Conservation (phyloP, 345 rosid species). For the Eucalyptus regnans region DNA sequence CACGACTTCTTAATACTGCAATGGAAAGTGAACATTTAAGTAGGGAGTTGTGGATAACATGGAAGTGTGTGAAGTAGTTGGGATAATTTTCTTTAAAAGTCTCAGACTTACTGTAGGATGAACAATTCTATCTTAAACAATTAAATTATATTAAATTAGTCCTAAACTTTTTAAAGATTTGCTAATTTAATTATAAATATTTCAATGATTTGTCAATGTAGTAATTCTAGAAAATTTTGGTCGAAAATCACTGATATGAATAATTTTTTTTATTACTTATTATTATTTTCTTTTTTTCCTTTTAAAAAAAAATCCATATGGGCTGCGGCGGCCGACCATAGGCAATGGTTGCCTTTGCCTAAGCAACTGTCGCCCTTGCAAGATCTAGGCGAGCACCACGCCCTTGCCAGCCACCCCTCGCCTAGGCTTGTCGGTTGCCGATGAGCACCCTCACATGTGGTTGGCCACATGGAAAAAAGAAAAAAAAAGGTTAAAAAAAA, state of each 20-base stretch:
- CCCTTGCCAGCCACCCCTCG: neutral
- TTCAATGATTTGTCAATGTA: rapidly evolving
- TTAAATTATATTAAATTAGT: too few species aligned
- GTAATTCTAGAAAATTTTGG: too few species aligned
- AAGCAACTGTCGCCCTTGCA: neutral
- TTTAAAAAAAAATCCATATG: too few species aligned
- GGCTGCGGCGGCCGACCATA: rapidly evolving
- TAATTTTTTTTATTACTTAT: too few species aligned
- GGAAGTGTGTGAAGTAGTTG: neutral
- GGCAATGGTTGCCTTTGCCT: too few species aligned
- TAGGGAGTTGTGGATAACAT: neutral
- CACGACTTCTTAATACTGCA: neutral
- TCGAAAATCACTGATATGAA: rapidly evolving
- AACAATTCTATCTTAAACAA: too few species aligned
- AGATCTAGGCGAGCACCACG: neutral
- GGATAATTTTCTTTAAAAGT: neutral
- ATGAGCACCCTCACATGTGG: neutral
- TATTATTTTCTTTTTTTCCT: rapidly evolving
- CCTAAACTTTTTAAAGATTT: too few species aligned
- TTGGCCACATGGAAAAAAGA: neutral
- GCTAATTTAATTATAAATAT: neutral
- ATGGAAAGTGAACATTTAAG: neutral
- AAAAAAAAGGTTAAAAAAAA: too few species aligned
- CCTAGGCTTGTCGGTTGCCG: rapidly evolving
- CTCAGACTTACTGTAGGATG: neutral